phyloP scores from a whole-genome alignment of 805 yeast species.

The Ogataea siamensis region DNA sequence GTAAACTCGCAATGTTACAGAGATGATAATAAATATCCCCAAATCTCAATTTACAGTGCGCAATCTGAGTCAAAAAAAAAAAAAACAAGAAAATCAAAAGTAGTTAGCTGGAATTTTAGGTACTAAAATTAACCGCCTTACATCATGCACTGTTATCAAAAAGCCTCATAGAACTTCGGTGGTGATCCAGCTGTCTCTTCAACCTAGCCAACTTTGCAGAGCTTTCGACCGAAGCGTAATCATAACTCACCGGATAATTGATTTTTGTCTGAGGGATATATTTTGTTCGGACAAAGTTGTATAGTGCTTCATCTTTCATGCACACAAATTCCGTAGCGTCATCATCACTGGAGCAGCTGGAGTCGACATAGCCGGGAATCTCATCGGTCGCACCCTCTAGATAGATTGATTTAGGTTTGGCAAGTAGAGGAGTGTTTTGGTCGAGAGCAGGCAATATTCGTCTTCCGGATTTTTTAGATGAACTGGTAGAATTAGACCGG shows the following conservation, averaged over 20 bases:
- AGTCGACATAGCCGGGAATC: not conserved
- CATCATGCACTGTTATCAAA: not conserved
- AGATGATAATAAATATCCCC: no score
- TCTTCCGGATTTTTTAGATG: constrained; percentile 17
- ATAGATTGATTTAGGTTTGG: constrained; percentile 14
- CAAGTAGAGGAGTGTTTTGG: constrained; percentile 16
- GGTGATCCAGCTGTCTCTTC: constrained; percentile 12
- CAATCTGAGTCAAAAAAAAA: no score
- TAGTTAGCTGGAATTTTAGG: no score
- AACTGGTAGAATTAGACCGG: constrained; percentile 11
- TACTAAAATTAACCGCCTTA: no score
- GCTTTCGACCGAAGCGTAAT: constrained; percentile 20
- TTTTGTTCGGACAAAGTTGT: constrained; percentile 33
- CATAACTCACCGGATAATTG: constrained; percentile 41
- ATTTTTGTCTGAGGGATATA: constrained; percentile 37
- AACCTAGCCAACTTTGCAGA: constrained; percentile 19
- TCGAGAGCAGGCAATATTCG: constrained; percentile 4
- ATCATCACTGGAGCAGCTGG: constrained; percentile 2
- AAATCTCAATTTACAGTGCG: no score
- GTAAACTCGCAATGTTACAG: no score
- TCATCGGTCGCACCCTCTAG: constrained; percentile 9
- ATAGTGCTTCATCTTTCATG: constrained; percentile 36
- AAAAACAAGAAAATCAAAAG: no score
- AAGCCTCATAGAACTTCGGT: constrained; percentile 1
- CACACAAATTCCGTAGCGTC: constrained; percentile 27